Evolutionary conservation across 78 protist genomes (phyloP), one percentile per base, ranked within the genome.

Genomic region (Isochrysis galbana): DNA sequence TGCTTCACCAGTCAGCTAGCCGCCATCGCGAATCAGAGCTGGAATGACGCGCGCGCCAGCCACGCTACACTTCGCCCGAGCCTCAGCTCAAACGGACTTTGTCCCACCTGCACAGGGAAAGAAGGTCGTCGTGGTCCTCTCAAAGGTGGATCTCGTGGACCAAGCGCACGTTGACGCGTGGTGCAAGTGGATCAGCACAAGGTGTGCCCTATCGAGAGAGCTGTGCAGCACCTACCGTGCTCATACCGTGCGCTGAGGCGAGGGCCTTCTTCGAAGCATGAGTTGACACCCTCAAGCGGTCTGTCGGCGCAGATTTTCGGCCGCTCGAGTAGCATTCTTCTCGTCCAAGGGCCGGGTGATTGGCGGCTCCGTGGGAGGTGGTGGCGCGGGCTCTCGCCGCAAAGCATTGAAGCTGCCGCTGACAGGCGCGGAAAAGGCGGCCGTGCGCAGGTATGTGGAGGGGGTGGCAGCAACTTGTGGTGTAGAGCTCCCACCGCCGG

Each of bases 81-180:
- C n/a, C n/a, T n/a, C n/a, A n/a, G n/a, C n/a, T n/a, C n/a, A n/a
- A n/a, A n/a, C n/a, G n/a, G n/a, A n/a, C n/a, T n/a, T n/a, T n/a
- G n/a, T n/a, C n/a, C n/a, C n/a, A n/a, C n/a, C n/a, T n/a, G n/a
- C n/a, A n/a, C n/a, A n/a, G n/a, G n/a, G n/a, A n/a, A n/a, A n/a
- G n/a, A n/a, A n/a, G n/a, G 1, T 39, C 23, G 84, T 39, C 47
- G 17, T 77, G n/a, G 44, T 39, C 46, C 84, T 36, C 46, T 39
- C 84, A 4, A 77, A 77, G 84, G 67, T 77, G 38, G 97, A 96
- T 74, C 93, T 96, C 80, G 96, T 95, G 1, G 90, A 95, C n/a
- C 77, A 14, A 3, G 74, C 87, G 54, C 89, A 87, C 26, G 36
- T 94, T 22, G 89, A 94, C 29, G 93, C 91, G 38, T 96, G 98